Percentiles rank a stretch among this genome's conserved stretches.
These are phyloP conservation scores for Immersiporthe knoxdaviesiana DNA, from an alignment of 2,329 filamentous ascomycete species.

Conservation along the genomic window DNA sequence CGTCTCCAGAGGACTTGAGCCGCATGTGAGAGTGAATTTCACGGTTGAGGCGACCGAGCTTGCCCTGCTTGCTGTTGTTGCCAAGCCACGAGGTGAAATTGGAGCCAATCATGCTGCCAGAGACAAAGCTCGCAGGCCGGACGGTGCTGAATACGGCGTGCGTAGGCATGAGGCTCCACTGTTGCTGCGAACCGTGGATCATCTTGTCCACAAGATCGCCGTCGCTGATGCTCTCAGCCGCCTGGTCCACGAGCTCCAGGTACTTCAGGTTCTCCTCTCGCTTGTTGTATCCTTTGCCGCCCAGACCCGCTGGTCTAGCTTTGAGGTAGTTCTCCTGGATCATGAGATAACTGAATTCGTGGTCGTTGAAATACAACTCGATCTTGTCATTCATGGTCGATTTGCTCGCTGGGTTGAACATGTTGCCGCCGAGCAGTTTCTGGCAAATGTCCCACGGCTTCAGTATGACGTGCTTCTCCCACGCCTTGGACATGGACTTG, in stretches of 20 bases:
- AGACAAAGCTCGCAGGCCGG: conserved; percentile 82
- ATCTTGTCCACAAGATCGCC: conserved; percentile 95
- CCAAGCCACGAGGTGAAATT: conserved; percentile 91
- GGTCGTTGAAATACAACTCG: conserved; percentile 98
- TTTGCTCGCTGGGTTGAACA: conserved; percentile 84
- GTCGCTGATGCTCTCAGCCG: conserved; percentile 95
- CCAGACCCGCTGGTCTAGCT: conserved; percentile 72
- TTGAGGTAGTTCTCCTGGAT: conserved; percentile 96
- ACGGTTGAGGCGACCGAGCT: conserved; percentile 78
- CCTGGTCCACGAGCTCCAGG: conserved; percentile 84
- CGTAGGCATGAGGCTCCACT: conserved; percentile 97
- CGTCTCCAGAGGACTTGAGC: conserved; percentile 83
- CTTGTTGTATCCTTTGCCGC: conserved; percentile 59
- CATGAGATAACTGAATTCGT: conserved; percentile 97
- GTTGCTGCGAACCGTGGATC: conserved; percentile 97
- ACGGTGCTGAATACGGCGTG: conserved; percentile 97
- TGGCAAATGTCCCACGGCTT: conserved; percentile 98
- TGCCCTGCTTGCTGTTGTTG: conserved; percentile 86
- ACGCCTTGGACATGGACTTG: conserved; percentile 94
- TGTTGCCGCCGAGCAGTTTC: conserved; percentile 85
- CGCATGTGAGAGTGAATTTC: conserved; percentile 98
- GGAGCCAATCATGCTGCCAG: conserved; percentile 75
- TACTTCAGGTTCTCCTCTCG: conserved; percentile 76
- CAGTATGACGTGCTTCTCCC: conserved; percentile 96
- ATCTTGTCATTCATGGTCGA: conserved; percentile 95